Evolutionary conservation across 1,139 yeast genomes (phyloP).

Genomic region (Wickerhamomyces sp.): DNA sequence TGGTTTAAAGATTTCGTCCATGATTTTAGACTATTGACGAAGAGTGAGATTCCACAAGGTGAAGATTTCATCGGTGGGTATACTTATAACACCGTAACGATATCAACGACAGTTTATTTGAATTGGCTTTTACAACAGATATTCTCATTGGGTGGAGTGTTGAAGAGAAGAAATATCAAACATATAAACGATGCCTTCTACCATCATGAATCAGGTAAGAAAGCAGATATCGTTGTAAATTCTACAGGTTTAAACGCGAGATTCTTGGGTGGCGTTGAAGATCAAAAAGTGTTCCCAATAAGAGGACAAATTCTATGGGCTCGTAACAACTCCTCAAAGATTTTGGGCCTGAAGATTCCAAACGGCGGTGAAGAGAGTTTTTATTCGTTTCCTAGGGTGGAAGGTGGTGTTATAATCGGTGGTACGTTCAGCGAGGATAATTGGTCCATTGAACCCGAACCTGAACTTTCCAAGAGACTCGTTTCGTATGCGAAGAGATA

Average conservation of each 20-base stretch:
- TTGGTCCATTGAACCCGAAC: constrained; percentile 12
- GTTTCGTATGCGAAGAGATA: constrained; percentile 36
- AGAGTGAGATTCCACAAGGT: constrained; percentile 23
- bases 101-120: constrained; percentile 22
- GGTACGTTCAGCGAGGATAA: constrained; percentile 45
- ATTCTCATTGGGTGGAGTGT: constrained; percentile 19
- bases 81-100: constrained; percentile 21
- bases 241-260: constrained; percentile 25
- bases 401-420: constrained; percentile 64
- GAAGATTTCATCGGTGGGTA: constrained; percentile 20
- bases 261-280: constrained; percentile 43
- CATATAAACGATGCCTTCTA: constrained; percentile 13
- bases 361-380: constrained; percentile 19
- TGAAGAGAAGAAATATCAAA: constrained; percentile 21
- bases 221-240: constrained; percentile 25
- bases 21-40: constrained; percentile 31
- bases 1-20: constrained; percentile 36
- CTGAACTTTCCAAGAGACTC: constrained; percentile 24
- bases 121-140: constrained; percentile 17
- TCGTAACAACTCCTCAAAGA: constrained; percentile 5
- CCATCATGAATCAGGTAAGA: constrained; percentile 8
- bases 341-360: constrained; percentile 41
- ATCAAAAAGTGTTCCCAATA: constrained; percentile 41
- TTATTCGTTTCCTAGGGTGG: constrained; percentile 23
- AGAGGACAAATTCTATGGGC: constrained; percentile 55